Evolutionary conservation across 2,329 filamentous ascomycete species (phyloP), one percentile per base, ranked within the genome.

Genomic region (Blastomyces parvus): DNA sequence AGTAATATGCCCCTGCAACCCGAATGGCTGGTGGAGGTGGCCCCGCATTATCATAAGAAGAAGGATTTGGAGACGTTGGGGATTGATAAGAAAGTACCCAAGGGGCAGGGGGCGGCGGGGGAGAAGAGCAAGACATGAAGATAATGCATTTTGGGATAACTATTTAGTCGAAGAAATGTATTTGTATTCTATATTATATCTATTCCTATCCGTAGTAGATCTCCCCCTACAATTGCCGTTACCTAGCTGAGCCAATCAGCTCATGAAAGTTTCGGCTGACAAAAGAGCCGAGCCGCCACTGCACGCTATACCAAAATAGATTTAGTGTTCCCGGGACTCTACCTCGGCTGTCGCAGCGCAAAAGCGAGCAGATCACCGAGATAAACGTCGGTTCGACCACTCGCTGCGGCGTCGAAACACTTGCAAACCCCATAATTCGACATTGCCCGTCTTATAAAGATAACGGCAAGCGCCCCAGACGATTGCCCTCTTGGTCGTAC

Each of bases 21-120:
- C 0, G 86, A 86, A 72, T 97, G 92, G 92, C 74, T 99, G 69
- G 84, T 86, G 7, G 93, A 97, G 76, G 85, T 94, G 65, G 94
- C 94, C 66, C 93, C 93, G 66, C 94, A 97, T 78, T 96, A 91
- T 72, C 90, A 97, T 74, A 97, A 96, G 78, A 88, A 89, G 79
- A 88, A 91, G 77, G 91, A 97, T 72, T 75, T 97, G 50, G 93
- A 97, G 71, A 86, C 83, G 22, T 73, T 96, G 69, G 90, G 91
- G 2, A 72, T 83, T 71, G 88, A 90, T 64, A 89, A 85, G 79
- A 96, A 90, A 76, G 82, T 88, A 77, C 84, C 86, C 0, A 89
- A 88, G 74, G 82, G 78, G 1, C 74, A 80, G 64, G 81, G 80
- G 5, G 76, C 72, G 19, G 66, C 72, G 22, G 76, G 76, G 17